Conservation (phyloP, 495 filamentous ascomycete species). For the Patellaria atrata region DNA sequence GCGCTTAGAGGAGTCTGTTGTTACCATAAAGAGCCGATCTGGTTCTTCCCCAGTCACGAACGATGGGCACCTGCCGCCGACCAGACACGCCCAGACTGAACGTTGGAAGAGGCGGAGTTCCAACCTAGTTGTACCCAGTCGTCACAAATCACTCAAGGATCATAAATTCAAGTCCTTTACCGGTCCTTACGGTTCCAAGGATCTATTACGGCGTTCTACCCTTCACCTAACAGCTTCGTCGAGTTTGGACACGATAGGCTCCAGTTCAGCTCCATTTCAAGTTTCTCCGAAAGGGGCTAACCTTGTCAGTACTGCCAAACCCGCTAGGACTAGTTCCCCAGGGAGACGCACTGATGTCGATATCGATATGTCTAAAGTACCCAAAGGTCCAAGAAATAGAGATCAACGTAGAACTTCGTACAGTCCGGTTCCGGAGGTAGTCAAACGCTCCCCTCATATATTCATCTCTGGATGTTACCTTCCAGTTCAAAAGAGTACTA, state of each 20-base stretch:
- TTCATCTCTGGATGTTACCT: slow-evolving; percentile 3
- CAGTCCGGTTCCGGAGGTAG: neutral
- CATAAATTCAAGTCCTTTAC: too few species aligned
- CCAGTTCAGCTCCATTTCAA: neutral
- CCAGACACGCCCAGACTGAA: too few species aligned
- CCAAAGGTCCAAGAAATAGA: slow-evolving; percentile 2
- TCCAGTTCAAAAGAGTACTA: neutral
- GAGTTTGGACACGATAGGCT: neutral
- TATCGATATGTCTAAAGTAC: slow-evolving; percentile 7
- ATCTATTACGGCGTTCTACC: neutral
- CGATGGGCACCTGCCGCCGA: too few species aligned
- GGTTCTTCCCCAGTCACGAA: too few species aligned
- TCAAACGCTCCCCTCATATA: slow-evolving; percentile 2
- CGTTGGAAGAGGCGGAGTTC: too few species aligned
- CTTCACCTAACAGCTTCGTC: neutral
- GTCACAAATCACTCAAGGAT: too few species aligned
- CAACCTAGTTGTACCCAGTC: too few species aligned
- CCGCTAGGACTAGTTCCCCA: too few species aligned
- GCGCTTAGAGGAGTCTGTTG: too few species aligned
- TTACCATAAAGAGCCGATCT: too few species aligned
- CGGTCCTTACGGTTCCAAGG: neutral
- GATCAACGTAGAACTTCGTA: too few species aligned
- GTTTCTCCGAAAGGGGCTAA: neutral
- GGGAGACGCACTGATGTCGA: neutral
- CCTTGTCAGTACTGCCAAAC: too few species aligned